Evolutionary conservation across 1,284 basidiomycete species (phyloP).

Genomic region (Ustilago loliicola): DNA sequence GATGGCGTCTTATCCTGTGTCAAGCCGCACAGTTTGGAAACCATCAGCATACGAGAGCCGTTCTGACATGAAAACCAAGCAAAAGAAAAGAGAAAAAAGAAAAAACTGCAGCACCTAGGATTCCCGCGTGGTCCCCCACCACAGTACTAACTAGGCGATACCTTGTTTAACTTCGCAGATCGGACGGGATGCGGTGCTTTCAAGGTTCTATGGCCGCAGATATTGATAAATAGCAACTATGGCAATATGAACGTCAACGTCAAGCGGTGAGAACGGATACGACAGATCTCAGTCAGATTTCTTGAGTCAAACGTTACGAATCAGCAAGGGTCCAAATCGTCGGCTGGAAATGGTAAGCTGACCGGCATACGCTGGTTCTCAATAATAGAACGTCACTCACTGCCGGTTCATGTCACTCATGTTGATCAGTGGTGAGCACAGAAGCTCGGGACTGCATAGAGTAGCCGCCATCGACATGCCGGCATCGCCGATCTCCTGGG

Average conservation of each 20-base stretch:
- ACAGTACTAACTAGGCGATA: slow-evolving; percentile 85
- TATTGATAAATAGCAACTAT: too few species aligned
- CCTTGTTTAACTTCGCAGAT: slow-evolving; percentile 84
- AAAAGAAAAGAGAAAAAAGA: slow-evolving; percentile 5
- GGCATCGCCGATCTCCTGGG: too few species aligned
- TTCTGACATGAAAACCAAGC: not conserved
- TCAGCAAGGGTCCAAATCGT: not conserved
- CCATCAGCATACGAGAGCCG: too few species aligned
- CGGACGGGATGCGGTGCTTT: slow-evolving; percentile 84
- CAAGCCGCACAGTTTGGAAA: too few species aligned
- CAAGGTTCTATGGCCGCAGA: slow-evolving; percentile 83
- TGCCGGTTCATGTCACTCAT: not conserved
- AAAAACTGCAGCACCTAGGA: slow-evolving; percentile 76
- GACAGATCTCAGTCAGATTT: not conserved
- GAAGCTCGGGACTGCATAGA: too few species aligned
- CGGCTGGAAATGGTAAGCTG: not conserved
- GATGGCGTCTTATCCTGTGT: not conserved
- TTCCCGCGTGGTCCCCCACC: slow-evolving; percentile 86
- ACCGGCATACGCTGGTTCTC: not conserved
- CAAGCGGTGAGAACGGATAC: not conserved
- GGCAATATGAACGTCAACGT: too few species aligned
- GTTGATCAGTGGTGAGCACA: too few species aligned
- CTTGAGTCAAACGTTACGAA: not conserved
- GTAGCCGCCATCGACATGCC: too few species aligned
- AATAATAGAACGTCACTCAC: not conserved